Base-by-base conservation (phyloP, 2,329 filamentous ascomycete species). In the Fusarium staphyleae region DNA sequence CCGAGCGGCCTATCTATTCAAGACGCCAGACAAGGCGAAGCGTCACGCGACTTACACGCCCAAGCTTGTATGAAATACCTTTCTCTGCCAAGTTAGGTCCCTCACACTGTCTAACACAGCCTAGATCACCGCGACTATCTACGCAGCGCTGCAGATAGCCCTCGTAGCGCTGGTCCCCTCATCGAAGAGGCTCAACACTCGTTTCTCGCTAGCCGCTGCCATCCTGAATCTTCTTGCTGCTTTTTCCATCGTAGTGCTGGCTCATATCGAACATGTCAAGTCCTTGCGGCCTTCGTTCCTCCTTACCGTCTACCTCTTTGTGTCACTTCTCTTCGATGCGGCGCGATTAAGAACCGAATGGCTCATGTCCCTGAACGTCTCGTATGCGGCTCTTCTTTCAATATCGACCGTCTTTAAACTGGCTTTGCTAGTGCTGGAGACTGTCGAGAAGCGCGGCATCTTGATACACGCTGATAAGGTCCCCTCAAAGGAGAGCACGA, bases 401-500 rank as follows among this genome's bases (percentile, higher is more conserved):
- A 42, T 53, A 0, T 68, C 68, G 0, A 29, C 68, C 1, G 48
- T 49, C 1, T 34, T 65, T 5, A 72, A 72, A 3, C 18, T 72
- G 2, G 58, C 44, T 0, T 33, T 73, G 1, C 42, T 73, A 2
- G 44, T 62, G 3, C 48, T 73, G 0, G 70, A 72, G 24, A 67
- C 65, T 1, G 48, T 72, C 0, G 71, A 73, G 46, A 73, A 73
- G 54, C 65, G 69, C 7, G 52, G 32, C 6, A 70, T 73, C 1
- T 42, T 73, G 16, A 56, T 72, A 4, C 69, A 78, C 5, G 66
- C 81, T 3, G 78, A 75, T 39, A 66, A 69, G 1, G 55, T 64
- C 2, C 75, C 72, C 34, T 79, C 81, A 1, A 76, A 74, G 0
- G 83, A 86, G 62, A 77, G 77, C 3, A 83, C 78, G 2, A 79